Conservation (phyloP, 768 basidiomycete species). For the Leccinellum rugosiceps region DNA sequence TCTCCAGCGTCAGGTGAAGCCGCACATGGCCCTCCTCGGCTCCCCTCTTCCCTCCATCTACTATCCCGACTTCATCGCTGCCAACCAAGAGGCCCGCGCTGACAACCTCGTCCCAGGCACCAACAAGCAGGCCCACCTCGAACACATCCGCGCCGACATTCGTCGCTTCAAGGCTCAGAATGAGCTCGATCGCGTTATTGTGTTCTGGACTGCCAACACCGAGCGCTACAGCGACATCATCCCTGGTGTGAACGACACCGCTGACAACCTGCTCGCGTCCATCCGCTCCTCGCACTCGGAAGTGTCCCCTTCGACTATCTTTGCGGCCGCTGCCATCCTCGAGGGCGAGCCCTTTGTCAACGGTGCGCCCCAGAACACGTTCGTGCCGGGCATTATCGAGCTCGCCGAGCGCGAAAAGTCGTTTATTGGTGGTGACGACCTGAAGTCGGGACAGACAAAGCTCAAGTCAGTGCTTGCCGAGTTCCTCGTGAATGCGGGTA, state of each 20-base stretch:
- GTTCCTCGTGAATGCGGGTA: conserved; percentile 98
- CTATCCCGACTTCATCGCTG: conserved; percentile 96
- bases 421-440: conserved; percentile 97
- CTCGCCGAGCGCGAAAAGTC: conserved; percentile 86
- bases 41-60: conserved; percentile 92
- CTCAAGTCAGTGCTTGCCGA: conserved; percentile 96
- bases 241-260: conserved; percentile 92
- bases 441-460: conserved; percentile 97
- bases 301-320: conserved; percentile 94
- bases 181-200: conserved; percentile 80
- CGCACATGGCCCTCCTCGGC: conserved; percentile 76
- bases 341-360: conserved; percentile 96
- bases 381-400: conserved; percentile 91
- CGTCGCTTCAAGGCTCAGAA: conserved; percentile 86
- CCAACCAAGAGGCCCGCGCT: conserved; percentile 94
- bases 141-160: conserved; percentile 90
- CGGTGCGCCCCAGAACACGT: conserved; percentile 98
- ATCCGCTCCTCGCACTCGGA: conserved; percentile 86
- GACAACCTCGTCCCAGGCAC: conserved; percentile 86
- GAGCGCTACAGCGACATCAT: conserved; percentile 97
- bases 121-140: conserved; percentile 89
- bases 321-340: conserved; percentile 93
- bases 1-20: conserved; percentile 91
- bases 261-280: conserved; percentile 76
- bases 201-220: conserved; percentile 99